A percentile compares a stretch with the other conserved stretches of the same genome.
Evolutionary conservation across 306 rosid genomes (phyloP).

Genomic region (barrel medic (Medicago truncatula)): MtrunA17r5.0-ANR NC_053046.1:2400501-2401000

Average conservation of each 20-base stretch:
- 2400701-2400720: constrained; percentile 67
- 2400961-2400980: constrained; percentile 69
- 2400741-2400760: constrained; percentile 77
- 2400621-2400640: constrained; percentile 74
- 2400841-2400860: constrained; percentile 77
- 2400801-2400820: constrained; percentile 63
- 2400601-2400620: constrained; percentile 48
- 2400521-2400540: constrained; percentile 62
- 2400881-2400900: constrained; percentile 56
- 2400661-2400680: constrained; percentile 61
- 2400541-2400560: constrained; percentile 70
- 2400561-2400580: constrained; percentile 67
- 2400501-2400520: constrained; percentile 55
- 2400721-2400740: constrained; percentile 67
- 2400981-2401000: constrained; percentile 65
- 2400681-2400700: constrained; percentile 65
- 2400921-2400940: constrained; percentile 71
- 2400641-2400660: constrained; percentile 73
- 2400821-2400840: constrained; percentile 68
- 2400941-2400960: constrained; percentile 66
- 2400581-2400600: constrained; percentile 61
- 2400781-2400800: constrained; percentile 85
- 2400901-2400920: constrained; percentile 73
- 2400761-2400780: constrained; percentile 76
- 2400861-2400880: constrained; percentile 78